Evolutionary conservation across 495 filamentous ascomycete genomes (phyloP).

Genomic region (Aspergillus campestris): DNA sequence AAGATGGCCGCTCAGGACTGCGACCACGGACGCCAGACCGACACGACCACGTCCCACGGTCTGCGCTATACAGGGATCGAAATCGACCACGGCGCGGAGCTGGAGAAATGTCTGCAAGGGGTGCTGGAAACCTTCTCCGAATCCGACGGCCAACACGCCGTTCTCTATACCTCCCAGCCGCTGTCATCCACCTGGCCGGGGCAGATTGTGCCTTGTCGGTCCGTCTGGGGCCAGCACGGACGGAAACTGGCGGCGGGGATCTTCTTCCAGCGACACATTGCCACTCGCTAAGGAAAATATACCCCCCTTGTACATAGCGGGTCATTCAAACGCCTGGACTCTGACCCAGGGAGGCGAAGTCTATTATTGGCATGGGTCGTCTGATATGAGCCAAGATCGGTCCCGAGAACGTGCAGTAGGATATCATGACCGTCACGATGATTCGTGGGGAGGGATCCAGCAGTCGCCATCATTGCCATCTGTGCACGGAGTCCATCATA

Average conservation of each 20-base stretch:
- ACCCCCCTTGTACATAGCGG: not conserved
- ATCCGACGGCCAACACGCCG: constrained; percentile 14
- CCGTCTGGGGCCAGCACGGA: constrained; percentile 37
- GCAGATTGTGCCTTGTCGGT: constrained; percentile 40
- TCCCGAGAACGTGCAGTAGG: no score
- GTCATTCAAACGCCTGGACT: no score
- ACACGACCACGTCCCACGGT: constrained; percentile 13
- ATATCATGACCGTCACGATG: no score
- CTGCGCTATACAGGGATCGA: constrained; percentile 27
- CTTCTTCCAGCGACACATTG: constrained; percentile 22
- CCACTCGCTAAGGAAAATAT: not conserved
- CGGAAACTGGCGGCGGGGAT: constrained; percentile 29
- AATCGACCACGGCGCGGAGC: constrained; percentile 12
- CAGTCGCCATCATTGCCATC: no score
- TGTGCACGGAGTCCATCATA: no score
- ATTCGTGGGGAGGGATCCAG: no score
- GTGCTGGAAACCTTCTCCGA: constrained; percentile 10
- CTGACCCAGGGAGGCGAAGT: no score
- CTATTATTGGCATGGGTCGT: no score
- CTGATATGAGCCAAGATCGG: no score
- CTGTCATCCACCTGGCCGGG: constrained; percentile 20
- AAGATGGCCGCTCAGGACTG: constrained; percentile 7
- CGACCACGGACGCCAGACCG: constrained; percentile 11
- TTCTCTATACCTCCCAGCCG: constrained; percentile 28
- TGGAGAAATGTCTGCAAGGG: constrained; percentile 16